Percentiles rank a stretch among this genome's conserved stretches.
These are phyloP conservation scores for Leccinum griseonigrum DNA, from an alignment of 1,284 basidiomycete genomes.

Conservation along the genomic window DNA sequence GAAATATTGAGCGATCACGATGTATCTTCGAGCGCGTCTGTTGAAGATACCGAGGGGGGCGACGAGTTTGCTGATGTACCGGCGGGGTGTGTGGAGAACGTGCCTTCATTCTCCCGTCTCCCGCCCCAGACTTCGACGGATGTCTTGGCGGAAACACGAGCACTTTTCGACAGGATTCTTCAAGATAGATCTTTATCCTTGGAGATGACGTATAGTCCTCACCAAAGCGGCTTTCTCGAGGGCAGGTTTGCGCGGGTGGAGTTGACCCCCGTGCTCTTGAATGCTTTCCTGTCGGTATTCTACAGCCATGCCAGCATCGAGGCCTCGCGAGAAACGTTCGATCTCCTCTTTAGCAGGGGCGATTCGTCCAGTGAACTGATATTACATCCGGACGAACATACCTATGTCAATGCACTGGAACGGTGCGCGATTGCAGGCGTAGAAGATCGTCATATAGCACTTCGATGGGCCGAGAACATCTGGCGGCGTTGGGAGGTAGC, in stretches of 20 bases:
- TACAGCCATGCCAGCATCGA: conserved; percentile 61
- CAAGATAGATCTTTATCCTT: conserved; percentile 39
- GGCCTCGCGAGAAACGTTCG: conserved; percentile 46
- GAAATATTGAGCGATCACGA: background rate
- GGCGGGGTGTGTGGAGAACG: background rate
- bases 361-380: conserved; percentile 17
- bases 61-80: conserved; percentile 1
- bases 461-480: conserved; percentile 51
- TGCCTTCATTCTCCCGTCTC: conserved; percentile 50
- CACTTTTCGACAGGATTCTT: conserved; percentile 70
- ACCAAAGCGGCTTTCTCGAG: conserved; percentile 4
- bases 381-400: conserved; percentile 48
- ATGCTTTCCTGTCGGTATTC: conserved; percentile 81
- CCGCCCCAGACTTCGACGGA: conserved; percentile 77
- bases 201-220: background rate
- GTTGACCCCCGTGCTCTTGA: conserved; percentile 65
- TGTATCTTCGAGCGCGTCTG: background rate
- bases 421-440: conserved; percentile 50
- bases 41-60: background rate
- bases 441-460: conserved; percentile 47
- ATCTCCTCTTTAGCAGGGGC: conserved; percentile 39
- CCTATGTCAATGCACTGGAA: conserved; percentile 68
- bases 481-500: conserved; percentile 56
- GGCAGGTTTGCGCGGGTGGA: conserved; percentile 59
- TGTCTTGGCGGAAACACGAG: conserved; percentile 68